Evolutionary conservation across 768 basidiomycete species (phyloP).

Genomic region (Boletus pseudopeckii): DNA sequence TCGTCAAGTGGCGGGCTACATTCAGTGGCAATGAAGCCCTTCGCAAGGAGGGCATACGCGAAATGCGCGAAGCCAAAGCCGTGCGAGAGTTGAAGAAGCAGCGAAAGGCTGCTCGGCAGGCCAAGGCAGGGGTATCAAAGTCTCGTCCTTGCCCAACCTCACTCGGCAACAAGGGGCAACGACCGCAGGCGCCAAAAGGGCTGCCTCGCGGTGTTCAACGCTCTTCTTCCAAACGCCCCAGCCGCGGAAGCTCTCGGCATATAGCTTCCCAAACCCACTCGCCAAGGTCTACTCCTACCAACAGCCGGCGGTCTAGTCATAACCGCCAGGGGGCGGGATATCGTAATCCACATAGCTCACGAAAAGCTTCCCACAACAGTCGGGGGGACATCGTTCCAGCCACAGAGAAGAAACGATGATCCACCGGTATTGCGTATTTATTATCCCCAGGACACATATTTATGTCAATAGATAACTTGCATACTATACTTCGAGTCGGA

Average conservation of each 20-base stretch:
- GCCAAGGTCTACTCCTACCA: slow-evolving; percentile 11
- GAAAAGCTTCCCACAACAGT: slow-evolving; percentile 17
- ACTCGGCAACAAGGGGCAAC: slow-evolving; percentile 16
- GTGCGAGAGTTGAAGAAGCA: slow-evolving; percentile 29
- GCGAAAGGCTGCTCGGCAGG: slow-evolving; percentile 19
- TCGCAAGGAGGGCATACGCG: slow-evolving; percentile 64
- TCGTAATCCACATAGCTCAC: slow-evolving; percentile 13
- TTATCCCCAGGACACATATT: slow-evolving; percentile 15
- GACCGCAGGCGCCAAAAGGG: slow-evolving; percentile 8
- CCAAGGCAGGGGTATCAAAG: slow-evolving; percentile 13
- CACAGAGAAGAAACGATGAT: slow-evolving; percentile 6
- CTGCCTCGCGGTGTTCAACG: slow-evolving; percentile 5
- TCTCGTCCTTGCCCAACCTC: slow-evolving; percentile 29
- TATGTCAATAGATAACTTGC: slow-evolving; percentile 16
- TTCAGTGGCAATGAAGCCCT: slow-evolving; percentile 58
- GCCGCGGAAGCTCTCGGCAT: slow-evolving; percentile 8
- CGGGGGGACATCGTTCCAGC: slow-evolving; percentile 6
- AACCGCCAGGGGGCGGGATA: slow-evolving; percentile 6
- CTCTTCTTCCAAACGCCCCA: slow-evolving; percentile 10
- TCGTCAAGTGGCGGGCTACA: slow-evolving; percentile 76
- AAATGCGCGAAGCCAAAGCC: slow-evolving; percentile 58
- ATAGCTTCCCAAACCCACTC: slow-evolving; percentile 15
- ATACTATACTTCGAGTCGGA: not conserved
- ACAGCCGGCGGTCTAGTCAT: slow-evolving; percentile 20
- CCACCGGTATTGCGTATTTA: slow-evolving; percentile 14